Base-by-base conservation (phyloP, 2,329 filamentous ascomycete species). In the Penicillium sp. region DNA sequence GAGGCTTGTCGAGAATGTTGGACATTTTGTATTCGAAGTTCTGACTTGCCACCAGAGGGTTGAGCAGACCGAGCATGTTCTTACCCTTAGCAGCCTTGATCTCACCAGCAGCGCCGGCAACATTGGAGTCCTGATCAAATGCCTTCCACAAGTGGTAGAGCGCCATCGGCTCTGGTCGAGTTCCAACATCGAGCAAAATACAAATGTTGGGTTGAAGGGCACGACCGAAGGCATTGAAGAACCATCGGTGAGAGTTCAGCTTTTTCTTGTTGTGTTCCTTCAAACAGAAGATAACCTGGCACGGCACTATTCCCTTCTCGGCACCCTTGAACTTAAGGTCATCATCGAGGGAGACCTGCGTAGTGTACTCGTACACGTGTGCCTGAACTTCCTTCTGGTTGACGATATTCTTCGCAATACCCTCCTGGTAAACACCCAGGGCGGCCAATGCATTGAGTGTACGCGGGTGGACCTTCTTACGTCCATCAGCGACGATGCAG, bases 21-120 rank as follows among this genome's bases (percentile, higher is more conserved):
- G 92, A 96, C 91, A 99, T 97, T 76, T 99, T 99, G 81, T 99
- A 99, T 79, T 99, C 94, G 65, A 99, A 99, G 73, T 99, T 99
- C 69, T 99, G 94, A 45, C 92, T 96, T 0, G 94, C 94, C 16
- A 99, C 93, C 6, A 99, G 81, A 0, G 94, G 94, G 68, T 99
- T 99, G 45, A 99, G 79, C 16, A 99, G 82, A 61, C 93, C 91
- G 5, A 86, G 79, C 70, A 91, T 92, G 25, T 84, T 87, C 64
- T 88, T 91, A 8, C 94, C 94, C 74, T 97, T 96, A 77, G 96
- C 96, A 0, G 94, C 94, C 72, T 93, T 96, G 75, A 99, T 99
- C 75, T 99, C 94, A 64, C 94, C 94, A 62, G 94, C 97, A 27
- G 94, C 94, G 48, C 94, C 95, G 0, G 93, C 94, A 27, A 99